phyloP scores from a whole-genome alignment of 179 eudicot genomes.

The Nepenthes alata region DNA sequence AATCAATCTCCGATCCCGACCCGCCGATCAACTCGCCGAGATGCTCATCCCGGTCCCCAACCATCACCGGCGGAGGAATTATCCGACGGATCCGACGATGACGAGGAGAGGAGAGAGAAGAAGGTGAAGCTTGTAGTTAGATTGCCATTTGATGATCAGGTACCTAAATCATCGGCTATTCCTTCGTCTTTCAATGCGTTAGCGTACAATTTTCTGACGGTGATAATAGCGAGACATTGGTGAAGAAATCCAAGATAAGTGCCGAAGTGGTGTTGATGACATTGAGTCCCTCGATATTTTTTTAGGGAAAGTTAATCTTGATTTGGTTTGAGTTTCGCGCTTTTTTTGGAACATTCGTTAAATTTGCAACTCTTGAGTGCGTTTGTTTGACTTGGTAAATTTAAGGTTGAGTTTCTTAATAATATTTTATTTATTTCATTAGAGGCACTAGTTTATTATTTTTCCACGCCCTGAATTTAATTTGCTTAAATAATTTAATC shows the following conservation, averaged over 20 bases:
- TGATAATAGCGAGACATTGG: slow-evolving; percentile 8
- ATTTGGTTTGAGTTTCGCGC: background rate
- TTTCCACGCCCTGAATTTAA: slow-evolving; percentile 1
- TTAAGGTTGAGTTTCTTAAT: background rate
- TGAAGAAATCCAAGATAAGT: slow-evolving; percentile 24
- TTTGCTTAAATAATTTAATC: slow-evolving; percentile 3
- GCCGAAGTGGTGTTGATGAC: slow-evolving; percentile 6
- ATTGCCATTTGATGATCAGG: slow-evolving; percentile 27
- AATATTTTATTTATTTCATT: background rate
- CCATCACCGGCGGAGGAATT: slow-evolving; percentile 10
- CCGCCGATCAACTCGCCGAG: slow-evolving; percentile 25
- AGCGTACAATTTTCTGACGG: slow-evolving; percentile 9
- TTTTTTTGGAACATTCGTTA: background rate
- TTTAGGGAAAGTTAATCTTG: background rate
- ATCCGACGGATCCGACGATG: slow-evolving; percentile 27
- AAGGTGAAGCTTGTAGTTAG: slow-evolving; percentile 54
- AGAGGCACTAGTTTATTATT: background rate
- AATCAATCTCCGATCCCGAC: slow-evolving; percentile 1
- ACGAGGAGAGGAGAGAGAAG: slow-evolving; percentile 47
- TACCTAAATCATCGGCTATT: slow-evolving; percentile 7
- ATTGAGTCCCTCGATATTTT: slow-evolving; percentile 17
- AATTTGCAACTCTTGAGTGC: background rate
- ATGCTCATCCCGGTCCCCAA: slow-evolving; percentile 15
- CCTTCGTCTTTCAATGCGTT: slow-evolving; percentile 14
- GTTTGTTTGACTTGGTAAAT: background rate